Conservation (phyloP, 2,329 filamentous ascomycete genomes). For the Sphaerulina vaccinii region DNA sequence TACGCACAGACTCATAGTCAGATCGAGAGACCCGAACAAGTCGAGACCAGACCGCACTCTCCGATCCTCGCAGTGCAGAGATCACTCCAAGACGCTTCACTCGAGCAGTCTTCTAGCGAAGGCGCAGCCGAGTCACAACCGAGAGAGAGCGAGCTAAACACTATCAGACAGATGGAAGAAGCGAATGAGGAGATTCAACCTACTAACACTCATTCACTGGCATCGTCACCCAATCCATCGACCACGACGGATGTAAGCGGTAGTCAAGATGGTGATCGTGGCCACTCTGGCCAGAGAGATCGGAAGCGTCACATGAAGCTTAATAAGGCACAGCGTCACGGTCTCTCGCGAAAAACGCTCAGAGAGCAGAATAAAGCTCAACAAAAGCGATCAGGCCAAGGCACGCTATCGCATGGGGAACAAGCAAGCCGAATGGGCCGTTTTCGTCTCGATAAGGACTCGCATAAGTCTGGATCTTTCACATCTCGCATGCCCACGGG, state of each 20-base stretch:
- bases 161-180: neutral
- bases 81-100: neutral
- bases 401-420: conserved; percentile 5
- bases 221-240: conserved; percentile 24
- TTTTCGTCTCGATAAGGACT: conserved; percentile 17
- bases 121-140: conserved; percentile 19
- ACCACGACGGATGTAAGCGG: conserved; percentile 22
- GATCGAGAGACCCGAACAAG: neutral
- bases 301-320: conserved; percentile 11
- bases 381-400: conserved; percentile 7
- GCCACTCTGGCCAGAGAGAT: conserved; percentile 5
- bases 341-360: conserved; percentile 19
- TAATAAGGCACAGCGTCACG: conserved; percentile 20
- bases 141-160: neutral
- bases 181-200: conserved; percentile 3
- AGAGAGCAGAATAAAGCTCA: conserved; percentile 12
- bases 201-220: conserved; percentile 20
- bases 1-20: neutral
- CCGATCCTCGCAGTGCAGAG: neutral
- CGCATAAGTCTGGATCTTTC: conserved; percentile 10
- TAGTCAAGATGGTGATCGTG: conserved; percentile 20
- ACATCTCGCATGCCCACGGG: conserved; percentile 11
- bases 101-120: conserved; percentile 20
- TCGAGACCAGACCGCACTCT: neutral
- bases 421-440: conserved; percentile 17